These are phyloP conservation scores for Withania somnifera DNA, from an alignment of 305 asterid genomes.

Conservation along the genomic window DNA sequence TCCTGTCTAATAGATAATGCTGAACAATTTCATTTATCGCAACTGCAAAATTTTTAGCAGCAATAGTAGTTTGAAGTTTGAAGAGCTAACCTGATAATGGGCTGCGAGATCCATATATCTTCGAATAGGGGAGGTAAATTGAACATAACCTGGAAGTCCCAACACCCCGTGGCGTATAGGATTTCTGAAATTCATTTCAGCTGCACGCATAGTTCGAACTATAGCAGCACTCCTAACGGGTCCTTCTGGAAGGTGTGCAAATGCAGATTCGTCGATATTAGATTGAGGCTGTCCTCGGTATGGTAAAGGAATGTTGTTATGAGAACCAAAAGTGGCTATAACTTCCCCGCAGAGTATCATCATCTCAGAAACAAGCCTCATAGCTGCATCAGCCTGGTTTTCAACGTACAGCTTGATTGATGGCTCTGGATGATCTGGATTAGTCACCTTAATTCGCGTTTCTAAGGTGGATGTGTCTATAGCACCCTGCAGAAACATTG, in stretches of 20 bases:
- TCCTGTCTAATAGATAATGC: neutral
- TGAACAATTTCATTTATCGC: neutral
- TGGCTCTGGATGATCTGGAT: conserved; percentile 91
- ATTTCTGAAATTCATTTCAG: conserved; percentile 90
- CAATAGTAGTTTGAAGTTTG: neutral
- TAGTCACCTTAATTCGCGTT: conserved; percentile 67
- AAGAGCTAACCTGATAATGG: conserved; percentile 68
- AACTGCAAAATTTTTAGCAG: neutral
- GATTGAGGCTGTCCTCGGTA: conserved; percentile 97
- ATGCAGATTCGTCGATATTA: conserved; percentile 60
- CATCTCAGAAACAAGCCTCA: conserved; percentile 95
- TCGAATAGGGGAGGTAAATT: conserved; percentile 92
- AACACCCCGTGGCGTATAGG: conserved; percentile 82
- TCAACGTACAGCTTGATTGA: conserved; percentile 76
- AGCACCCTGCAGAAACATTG: conserved; percentile 58
- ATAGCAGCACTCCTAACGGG: conserved; percentile 86
- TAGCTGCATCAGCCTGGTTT: conserved; percentile 88
- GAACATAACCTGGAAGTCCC: conserved; percentile 98
- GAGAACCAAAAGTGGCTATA: conserved; percentile 73
- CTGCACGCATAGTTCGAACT: conserved; percentile 78
- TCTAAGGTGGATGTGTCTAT: conserved; percentile 72
- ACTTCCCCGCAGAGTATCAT: conserved; percentile 99
- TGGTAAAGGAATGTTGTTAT: conserved; percentile 67
- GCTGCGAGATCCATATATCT: conserved; percentile 95
- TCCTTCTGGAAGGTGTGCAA: conserved; percentile 92